A percentile compares a stretch with the other conserved stretches of the same genome.
Evolutionary conservation across 495 filamentous ascomycete genomes (phyloP).

Genomic region (Neurospora sp.): DNA sequence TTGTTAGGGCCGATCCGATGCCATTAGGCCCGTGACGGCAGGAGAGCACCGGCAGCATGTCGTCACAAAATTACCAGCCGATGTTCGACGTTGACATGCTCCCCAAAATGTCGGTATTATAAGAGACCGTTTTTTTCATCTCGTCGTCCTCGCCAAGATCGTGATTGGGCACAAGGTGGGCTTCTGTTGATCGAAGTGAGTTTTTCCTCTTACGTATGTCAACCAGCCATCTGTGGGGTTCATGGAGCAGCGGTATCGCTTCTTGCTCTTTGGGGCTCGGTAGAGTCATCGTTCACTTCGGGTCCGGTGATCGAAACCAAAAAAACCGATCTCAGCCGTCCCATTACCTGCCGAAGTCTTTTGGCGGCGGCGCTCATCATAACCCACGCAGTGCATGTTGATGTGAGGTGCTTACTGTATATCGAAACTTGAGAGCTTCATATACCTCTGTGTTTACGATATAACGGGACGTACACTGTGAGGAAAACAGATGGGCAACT

Average conservation of each 20-base stretch:
- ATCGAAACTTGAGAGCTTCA: not conserved
- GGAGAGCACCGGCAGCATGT: not conserved
- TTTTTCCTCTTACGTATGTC: not conserved
- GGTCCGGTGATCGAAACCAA: not conserved
- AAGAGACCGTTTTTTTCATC: not conserved
- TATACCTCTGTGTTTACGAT: not conserved
- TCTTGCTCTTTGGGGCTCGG: not conserved
- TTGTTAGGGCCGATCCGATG: not conserved
- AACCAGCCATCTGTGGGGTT: not conserved
- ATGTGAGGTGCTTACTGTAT: not conserved
- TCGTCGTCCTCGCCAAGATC: not conserved
- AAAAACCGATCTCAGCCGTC: not conserved
- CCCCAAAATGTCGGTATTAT: not conserved
- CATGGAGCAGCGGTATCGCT: not conserved
- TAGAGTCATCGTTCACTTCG: not conserved
- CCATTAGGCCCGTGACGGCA: not conserved
- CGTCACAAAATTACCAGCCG: not conserved
- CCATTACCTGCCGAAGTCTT: not conserved
- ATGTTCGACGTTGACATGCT: not conserved
- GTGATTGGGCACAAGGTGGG: not conserved
- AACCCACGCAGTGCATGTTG: not conserved
- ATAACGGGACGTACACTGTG: not conserved
- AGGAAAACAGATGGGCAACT: not conserved
- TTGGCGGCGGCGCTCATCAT: not conserved
- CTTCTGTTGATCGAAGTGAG: not conserved